Percentiles rank a stretch among this genome's conserved stretches.
phyloP scores from a whole-genome alignment of 1,284 basidiomycete species.

The Xanthoconium separans region DNA sequence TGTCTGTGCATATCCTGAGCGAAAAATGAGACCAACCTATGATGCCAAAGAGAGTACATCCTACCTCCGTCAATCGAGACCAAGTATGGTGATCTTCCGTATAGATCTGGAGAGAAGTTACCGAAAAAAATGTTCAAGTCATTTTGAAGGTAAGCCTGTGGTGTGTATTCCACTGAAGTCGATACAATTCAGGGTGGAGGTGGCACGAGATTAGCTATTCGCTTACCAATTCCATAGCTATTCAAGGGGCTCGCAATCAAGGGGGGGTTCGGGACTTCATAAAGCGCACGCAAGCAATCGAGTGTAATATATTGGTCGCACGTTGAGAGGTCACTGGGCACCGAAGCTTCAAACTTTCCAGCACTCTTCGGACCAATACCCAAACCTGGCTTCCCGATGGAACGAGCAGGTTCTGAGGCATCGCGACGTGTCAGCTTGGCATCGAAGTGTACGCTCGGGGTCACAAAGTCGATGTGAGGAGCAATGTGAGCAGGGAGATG shows the following conservation, averaged over 20 bases:
- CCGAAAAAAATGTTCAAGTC: constrained; percentile 48
- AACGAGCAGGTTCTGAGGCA: background rate
- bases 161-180: constrained; percentile 9
- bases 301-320: constrained; percentile 47
- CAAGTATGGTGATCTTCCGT: constrained; percentile 19
- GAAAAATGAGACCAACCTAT: constrained; percentile 4
- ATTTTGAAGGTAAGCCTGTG: constrained; percentile 38
- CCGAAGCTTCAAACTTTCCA: constrained; percentile 23
- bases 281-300: constrained; percentile 46
- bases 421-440: constrained; percentile 30
- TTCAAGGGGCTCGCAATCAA: constrained; percentile 31
- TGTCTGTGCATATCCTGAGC: constrained; percentile 37
- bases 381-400: constrained; percentile 34
- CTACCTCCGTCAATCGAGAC: constrained; percentile 32
- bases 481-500: constrained; percentile 25
- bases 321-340: constrained; percentile 12
- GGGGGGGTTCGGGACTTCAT: constrained; percentile 22
- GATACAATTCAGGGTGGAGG: background rate
- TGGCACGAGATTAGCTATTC: background rate
- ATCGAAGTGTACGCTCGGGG: constrained; percentile 25
- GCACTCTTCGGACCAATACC: constrained; percentile 34
- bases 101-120: constrained; percentile 26
- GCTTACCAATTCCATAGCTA: constrained; percentile 47
- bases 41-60: background rate
- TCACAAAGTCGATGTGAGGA: constrained; percentile 32